Conservation (phyloP, 257 asterid species). For the Phtheirospermum japonicum region DNA sequence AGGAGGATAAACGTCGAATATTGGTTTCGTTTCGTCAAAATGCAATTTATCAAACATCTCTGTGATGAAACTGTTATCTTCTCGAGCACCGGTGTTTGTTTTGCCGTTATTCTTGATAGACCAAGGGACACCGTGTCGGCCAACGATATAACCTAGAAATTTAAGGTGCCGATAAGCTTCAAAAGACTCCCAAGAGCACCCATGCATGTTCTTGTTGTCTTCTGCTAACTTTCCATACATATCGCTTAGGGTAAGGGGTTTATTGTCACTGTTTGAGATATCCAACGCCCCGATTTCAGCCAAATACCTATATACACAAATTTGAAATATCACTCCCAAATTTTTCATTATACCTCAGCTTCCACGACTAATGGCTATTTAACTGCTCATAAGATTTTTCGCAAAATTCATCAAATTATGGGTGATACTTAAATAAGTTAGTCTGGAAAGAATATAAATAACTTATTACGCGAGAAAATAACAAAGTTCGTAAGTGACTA, state of each 20-base stretch:
- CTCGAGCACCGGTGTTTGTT: no score
- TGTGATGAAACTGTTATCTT: constrained; percentile 28
- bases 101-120: constrained; percentile 43
- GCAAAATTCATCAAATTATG: no score
- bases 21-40: constrained; percentile 47
- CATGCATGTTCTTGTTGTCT: constrained; percentile 38
- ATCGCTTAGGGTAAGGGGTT: constrained; percentile 42
- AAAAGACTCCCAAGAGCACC: constrained; percentile 70
- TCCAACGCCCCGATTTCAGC: constrained; percentile 77
- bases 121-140: constrained; percentile 70
- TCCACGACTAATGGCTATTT: no score
- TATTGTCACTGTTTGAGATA: constrained; percentile 34
- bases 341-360: no score
- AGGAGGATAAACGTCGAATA: constrained; percentile 70
- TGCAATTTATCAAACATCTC: constrained; percentile 44
- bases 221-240: constrained; percentile 50
- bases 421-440: no score
- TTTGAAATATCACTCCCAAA: no score
- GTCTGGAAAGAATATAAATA: no score
- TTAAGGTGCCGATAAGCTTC: constrained; percentile 74
- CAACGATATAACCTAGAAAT: constrained; percentile 77
- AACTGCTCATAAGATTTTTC: no score
- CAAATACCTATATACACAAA: constrained; percentile 43
- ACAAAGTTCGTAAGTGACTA: no score
- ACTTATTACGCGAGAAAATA: no score